These are phyloP conservation scores for Eurotiales sp. DNA, from an alignment of 2,329 filamentous ascomycete genomes.

Conservation along the genomic window DNA sequence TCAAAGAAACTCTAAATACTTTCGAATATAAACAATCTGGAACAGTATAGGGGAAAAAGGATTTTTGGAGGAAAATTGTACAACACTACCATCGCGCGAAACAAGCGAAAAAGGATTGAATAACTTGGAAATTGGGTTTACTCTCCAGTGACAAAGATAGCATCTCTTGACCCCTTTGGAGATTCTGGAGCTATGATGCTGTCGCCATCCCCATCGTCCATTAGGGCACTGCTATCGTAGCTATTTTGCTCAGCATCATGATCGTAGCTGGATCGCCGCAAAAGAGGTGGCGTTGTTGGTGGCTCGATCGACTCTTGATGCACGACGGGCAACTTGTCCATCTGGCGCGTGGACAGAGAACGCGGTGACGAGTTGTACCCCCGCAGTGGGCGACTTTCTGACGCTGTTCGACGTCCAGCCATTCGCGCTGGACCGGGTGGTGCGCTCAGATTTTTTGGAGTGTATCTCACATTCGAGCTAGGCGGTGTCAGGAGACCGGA, in stretches of 20 bases:
- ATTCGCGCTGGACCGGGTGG: slow-evolving; percentile 22
- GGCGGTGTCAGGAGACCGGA: slow-evolving; percentile 89
- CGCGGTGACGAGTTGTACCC: slow-evolving; percentile 26
- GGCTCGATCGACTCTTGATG: slow-evolving; percentile 25
- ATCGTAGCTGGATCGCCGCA: slow-evolving; percentile 56
- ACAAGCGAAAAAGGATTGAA: background rate
- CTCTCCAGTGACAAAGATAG: slow-evolving; percentile 6
- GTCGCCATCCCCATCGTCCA: slow-evolving; percentile 47
- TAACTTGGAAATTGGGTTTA: too few relatives aligned
- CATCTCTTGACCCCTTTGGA: slow-evolving; percentile 26
- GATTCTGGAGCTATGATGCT: slow-evolving; percentile 40
- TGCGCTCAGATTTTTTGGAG: slow-evolving; percentile 44
- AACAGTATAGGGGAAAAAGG: background rate
- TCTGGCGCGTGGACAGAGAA: slow-evolving; percentile 29
- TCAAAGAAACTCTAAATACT: slow-evolving; percentile 7
- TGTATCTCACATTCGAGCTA: slow-evolving; percentile 65
- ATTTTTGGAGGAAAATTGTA: background rate
- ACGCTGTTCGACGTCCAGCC: slow-evolving; percentile 24
- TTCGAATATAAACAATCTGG: slow-evolving; percentile 7
- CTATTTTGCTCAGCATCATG: slow-evolving; percentile 53
- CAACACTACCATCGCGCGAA: background rate
- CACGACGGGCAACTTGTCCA: slow-evolving; percentile 21
- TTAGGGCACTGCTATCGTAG: slow-evolving; percentile 46
- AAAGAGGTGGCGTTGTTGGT: slow-evolving; percentile 52
- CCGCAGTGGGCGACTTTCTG: slow-evolving; percentile 34